Conservation (phyloP, 73 alveolate species). For the Paramecium sonneborni region DNA sequence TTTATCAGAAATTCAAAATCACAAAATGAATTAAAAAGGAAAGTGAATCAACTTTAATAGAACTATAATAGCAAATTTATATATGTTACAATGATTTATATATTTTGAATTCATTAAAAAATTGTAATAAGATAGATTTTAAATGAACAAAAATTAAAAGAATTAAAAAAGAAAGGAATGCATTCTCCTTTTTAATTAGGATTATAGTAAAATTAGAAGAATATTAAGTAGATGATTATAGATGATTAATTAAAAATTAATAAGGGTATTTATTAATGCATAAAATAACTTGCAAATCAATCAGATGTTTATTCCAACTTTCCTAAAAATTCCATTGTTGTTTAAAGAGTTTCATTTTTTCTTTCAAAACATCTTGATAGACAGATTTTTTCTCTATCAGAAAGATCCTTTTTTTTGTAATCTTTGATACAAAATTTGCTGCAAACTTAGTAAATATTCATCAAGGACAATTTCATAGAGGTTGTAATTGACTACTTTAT, state of each 20-base stretch:
- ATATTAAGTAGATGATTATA: no score
- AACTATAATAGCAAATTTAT: no score
- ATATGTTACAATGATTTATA: no score
- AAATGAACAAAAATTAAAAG: no score
- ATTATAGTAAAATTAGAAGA: no score
- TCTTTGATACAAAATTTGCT: conserved; percentile 30
- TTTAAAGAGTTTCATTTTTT: neutral
- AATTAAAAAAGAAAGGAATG: no score
- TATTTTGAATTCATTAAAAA: no score
- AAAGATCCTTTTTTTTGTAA: conserved; percentile 14
- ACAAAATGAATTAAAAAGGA: no score
- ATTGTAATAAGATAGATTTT: no score
- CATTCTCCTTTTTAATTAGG: no score
- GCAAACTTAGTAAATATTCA: neutral
- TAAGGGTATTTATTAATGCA: neutral
- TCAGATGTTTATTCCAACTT: neutral
- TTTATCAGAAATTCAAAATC: no score
- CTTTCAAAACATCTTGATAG: conserved; percentile 42
- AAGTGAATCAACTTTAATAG: no score
- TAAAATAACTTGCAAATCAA: neutral
- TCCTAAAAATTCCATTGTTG: conserved; percentile 37
- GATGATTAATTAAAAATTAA: neutral
- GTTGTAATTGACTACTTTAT: conserved; percentile 14
- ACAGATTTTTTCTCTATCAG: conserved; percentile 34
- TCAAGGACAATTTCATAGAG: neutral